phyloP scores from a whole-genome alignment of 495 filamentous ascomycete genomes.

The Penicillium steckii region DNA sequence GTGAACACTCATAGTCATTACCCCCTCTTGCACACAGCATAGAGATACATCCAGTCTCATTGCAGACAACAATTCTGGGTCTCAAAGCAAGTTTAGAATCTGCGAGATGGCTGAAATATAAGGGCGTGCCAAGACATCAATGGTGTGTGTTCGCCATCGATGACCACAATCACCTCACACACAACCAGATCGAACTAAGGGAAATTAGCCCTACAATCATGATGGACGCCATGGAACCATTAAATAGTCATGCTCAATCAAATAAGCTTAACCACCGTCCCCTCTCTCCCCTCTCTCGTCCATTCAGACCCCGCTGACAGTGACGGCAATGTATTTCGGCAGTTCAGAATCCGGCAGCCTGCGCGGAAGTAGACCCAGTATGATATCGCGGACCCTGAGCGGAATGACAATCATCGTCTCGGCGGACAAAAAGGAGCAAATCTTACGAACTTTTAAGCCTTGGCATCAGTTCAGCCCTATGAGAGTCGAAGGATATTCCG shows the following conservation, averaged over 20 bases:
- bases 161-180: slow-evolving; percentile 38
- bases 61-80: not conserved
- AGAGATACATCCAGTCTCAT: not conserved
- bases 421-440: not conserved
- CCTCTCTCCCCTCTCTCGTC: not conserved
- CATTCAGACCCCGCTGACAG: not conserved
- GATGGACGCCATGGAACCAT: slow-evolving; percentile 7
- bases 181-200: not conserved
- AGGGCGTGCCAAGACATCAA: slow-evolving; percentile 33
- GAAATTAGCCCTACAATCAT: not conserved
- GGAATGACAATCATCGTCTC: slow-evolving; percentile 2
- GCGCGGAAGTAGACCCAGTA: not conserved
- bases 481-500: slow-evolving; percentile 21
- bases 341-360: slow-evolving; percentile 3
- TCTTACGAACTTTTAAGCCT: slow-evolving; percentile 18
- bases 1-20: too few relatives aligned
- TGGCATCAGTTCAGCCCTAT: slow-evolving; percentile 11
- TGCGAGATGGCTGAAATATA: slow-evolving; percentile 20
- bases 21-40: too few relatives aligned
- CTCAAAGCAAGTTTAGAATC: slow-evolving; percentile 3
- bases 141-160: slow-evolving; percentile 34
- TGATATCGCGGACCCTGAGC: not conserved
- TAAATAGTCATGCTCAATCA: slow-evolving; percentile 16
- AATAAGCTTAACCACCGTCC: slow-evolving; percentile 26
- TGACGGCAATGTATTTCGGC: slow-evolving; percentile 13